Base-by-base conservation (phyloP, 1,284 basidiomycete species). In the Coniferiporia sulphurascens region DNA sequence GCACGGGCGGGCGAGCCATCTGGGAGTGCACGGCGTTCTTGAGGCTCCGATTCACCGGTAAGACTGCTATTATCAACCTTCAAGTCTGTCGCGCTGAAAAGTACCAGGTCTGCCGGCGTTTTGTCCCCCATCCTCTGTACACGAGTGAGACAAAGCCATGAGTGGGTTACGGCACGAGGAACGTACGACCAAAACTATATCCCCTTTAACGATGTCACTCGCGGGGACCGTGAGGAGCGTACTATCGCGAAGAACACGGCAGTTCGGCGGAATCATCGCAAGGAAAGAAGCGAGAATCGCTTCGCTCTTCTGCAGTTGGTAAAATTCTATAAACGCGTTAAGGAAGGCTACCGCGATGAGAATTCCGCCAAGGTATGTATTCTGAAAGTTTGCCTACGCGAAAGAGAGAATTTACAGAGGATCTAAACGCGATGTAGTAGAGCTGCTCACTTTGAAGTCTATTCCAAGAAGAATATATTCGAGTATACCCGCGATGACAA, bases 11-110 rank as follows among this genome's bases (percentile, higher is more conserved):
- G 61, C 3, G 76, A 76, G 8, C 85, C 85, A 48, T 78, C 70
- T 2, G 76, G 73, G 15, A 78, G 63, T 6, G 81, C 70, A 38
- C 70, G 66, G 3, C 85, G 78, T 65, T 86, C 84, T 67, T 86
- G 84, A 1, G 85, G 83, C 66, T 87, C 85, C 0, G 84, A 85
- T 68, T 87, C 85, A 59, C 85, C 85, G 0, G 85, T 87, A 41
- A 87, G 72, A 69, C 81, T 86, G 61, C 83, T 85, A 65, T 87
- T 87, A 69, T 87, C 85, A 41, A 87, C 79, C 67, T 86, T 87
- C 52, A 87, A 71, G 63, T 86, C 85, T 1, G 78, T 79, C 0
- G 83, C 69, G 4, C 80, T 76, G 64, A 86, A 85, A 5, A 86
- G 60, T 35, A 86, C 67, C 48, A 86, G 69, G 68, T 87, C 85